A percentile compares a stretch with the other conserved stretches of the same genome.
Conservation (phyloP, 2,329 filamentous ascomycete species). For the Hymenoscyphus scutula region DNA sequence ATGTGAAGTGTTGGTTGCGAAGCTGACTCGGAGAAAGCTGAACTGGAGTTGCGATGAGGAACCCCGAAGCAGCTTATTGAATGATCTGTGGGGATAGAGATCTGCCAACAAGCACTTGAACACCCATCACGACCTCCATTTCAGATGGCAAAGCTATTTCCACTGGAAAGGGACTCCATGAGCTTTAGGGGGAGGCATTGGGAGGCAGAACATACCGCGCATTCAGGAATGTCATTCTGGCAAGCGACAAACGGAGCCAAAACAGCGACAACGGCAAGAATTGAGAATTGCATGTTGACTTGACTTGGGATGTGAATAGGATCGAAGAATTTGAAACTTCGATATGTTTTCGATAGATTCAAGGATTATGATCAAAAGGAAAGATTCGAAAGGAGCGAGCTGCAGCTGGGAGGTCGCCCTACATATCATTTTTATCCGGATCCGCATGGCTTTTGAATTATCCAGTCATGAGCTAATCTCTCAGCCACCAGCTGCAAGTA, state of each 20-base stretch:
- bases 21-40: not conserved
- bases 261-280: constrained; percentile 47
- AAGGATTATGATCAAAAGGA: not conserved
- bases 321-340: not conserved
- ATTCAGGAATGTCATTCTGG: constrained; percentile 50
- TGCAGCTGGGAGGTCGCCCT: too few species aligned
- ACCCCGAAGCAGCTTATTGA: too few species aligned
- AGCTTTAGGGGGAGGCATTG: not conserved
- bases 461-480: not conserved
- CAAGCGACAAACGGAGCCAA: constrained; percentile 53
- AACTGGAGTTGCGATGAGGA: not conserved
- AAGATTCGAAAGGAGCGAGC: not conserved
- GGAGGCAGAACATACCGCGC: constrained; percentile 48
- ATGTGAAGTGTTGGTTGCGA: not conserved
- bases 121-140: not conserved
- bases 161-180: not conserved
- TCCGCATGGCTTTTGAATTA: not conserved
- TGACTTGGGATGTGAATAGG: constrained; percentile 4
- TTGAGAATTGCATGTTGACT: constrained; percentile 21
- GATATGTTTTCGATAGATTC: not conserved
- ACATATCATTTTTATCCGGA: too few species aligned
- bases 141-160: not conserved
- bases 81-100: not conserved
- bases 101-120: not conserved
- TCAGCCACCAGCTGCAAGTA: not conserved